A percentile compares a stretch with the other conserved stretches of the same genome.
Conservation (phyloP, 176 grass and related monocot species). For the Oryza glaberrima region DNA sequence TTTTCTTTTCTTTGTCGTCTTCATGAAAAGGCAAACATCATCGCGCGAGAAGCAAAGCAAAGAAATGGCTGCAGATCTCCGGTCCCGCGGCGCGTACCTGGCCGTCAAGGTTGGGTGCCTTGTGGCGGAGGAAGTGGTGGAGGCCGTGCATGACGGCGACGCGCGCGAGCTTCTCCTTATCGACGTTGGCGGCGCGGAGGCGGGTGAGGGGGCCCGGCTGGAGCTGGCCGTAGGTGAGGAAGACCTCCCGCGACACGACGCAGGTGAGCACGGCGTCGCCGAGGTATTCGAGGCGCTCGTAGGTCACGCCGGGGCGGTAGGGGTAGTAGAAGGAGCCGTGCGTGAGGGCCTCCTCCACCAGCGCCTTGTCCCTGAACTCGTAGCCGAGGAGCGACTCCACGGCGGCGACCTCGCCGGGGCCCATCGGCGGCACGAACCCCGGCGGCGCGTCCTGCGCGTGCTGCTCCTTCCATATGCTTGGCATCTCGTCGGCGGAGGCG, state of each 20-base stretch:
- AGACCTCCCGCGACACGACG: constrained; percentile 57
- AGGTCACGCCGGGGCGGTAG: constrained; percentile 44
- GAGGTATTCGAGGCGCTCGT: constrained; percentile 81
- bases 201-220: constrained; percentile 61
- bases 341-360: constrained; percentile 68
- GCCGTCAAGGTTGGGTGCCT: constrained; percentile 47
- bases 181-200: constrained; percentile 81
- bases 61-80: not conserved
- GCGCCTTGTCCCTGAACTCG: constrained; percentile 48
- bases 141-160: constrained; percentile 54
- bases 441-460: constrained; percentile 27
- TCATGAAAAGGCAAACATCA: not conserved
- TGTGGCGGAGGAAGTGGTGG: constrained; percentile 61
- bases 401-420: constrained; percentile 34
- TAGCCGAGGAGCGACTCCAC: constrained; percentile 64
- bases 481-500: constrained; percentile 2
- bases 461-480: not conserved
- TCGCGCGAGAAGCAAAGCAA: not conserved
- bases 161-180: constrained; percentile 85
- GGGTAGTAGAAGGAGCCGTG: constrained; percentile 61
- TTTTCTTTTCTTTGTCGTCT: too few species aligned
- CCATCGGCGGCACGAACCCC: constrained; percentile 44
- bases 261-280: constrained; percentile 68
- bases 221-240: constrained; percentile 55
- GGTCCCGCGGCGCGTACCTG: constrained; percentile 36